Base-by-base conservation (phyloP, 345 rosid species). In the Dipteronia dyeriana region DNA sequence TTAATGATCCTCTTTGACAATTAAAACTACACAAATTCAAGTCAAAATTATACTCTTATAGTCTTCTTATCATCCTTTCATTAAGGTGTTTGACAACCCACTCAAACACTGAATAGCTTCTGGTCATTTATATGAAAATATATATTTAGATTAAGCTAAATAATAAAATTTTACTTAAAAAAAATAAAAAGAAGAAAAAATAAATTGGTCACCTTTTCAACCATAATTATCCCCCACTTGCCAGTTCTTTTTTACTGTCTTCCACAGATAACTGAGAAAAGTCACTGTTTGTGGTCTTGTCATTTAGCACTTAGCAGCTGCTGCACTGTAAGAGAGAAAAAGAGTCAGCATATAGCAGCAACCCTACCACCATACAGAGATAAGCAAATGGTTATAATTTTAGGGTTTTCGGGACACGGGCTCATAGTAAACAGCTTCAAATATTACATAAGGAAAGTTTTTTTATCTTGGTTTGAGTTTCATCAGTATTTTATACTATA, bases 221-320 rank as follows among this genome's bases (percentile, higher is more conserved):
- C 22, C 29, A n/a, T 54, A 1, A 76, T 8, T 8, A 34, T 34
- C 38, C 1, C 64, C 78, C 75, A 68, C 53, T 76, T 69, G 66
- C 57, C 56, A 3, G 66, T 57, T 57, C 38, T 19, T 59, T 19
- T 82, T 78, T 61, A 76, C 82, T 39, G 70, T 84, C 79, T 76
- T 79, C 81, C 85, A 80, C 77, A 76, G 75, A 71, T 74, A 79
- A 75, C 76, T 70, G 84, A 79, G 85, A 84, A 84, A 86, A 74
- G 77, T 71, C 79, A 82, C 81, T 83, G 88, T 81, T 86, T 73
- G 57, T 7, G 77, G 88, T 86, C 86, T 87, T 90, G 94, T 90
- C 97, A 84, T 85, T 68, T 88, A 85, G 88, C 90, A 85, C 87
- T 81, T 68, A 26, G 72, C n/a, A n/a, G n/a, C n/a, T n/a, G n/a